Percentiles rank a stretch among this genome's conserved stretches.
These are phyloP conservation scores for Candida namnaoensis DNA, from an alignment of 805 yeast species.

Conservation along the genomic window DNA sequence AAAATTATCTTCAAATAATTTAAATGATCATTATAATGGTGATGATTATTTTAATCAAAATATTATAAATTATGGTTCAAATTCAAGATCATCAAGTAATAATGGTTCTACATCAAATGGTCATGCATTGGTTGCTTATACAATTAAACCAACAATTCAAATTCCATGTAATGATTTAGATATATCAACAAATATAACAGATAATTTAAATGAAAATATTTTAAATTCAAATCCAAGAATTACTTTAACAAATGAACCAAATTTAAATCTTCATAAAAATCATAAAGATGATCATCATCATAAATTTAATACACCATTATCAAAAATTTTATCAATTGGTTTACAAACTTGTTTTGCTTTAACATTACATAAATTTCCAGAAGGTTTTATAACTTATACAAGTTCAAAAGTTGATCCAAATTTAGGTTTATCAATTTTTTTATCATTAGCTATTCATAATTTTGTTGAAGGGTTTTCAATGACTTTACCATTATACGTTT, in stretches of 20 bases:
- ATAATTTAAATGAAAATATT: too few species aligned
- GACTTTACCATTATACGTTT: constrained; percentile 83
- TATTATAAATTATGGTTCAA: too few species aligned
- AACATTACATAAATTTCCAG: constrained; percentile 87
- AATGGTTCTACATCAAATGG: too few species aligned
- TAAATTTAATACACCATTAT: constrained; percentile 67
- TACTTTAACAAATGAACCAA: constrained; percentile 11
- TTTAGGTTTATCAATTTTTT: constrained; percentile 72
- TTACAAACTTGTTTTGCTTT: constrained; percentile 85
- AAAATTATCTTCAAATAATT: constrained; percentile 3
- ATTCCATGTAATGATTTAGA: background rate
- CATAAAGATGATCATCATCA: constrained; percentile 59
- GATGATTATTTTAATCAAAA: too few species aligned
- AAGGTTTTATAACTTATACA: constrained; percentile 84
- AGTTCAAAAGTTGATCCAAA: constrained; percentile 60
- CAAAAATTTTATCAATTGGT: constrained; percentile 78
- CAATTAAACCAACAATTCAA: background rate
- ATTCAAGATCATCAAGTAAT: too few species aligned
- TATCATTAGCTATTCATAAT: constrained; percentile 83
- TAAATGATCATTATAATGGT: too few species aligned
- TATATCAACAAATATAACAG: background rate
- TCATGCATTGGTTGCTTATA: constrained; percentile 16
- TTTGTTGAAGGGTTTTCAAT: constrained; percentile 91
- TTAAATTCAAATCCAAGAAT: constrained; percentile 3
- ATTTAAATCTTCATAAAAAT: constrained; percentile 17